These are phyloP conservation scores for Peronospora belbahrii DNA, from an alignment of 352 stramenopile genomes.

Conservation along the genomic window DNA sequence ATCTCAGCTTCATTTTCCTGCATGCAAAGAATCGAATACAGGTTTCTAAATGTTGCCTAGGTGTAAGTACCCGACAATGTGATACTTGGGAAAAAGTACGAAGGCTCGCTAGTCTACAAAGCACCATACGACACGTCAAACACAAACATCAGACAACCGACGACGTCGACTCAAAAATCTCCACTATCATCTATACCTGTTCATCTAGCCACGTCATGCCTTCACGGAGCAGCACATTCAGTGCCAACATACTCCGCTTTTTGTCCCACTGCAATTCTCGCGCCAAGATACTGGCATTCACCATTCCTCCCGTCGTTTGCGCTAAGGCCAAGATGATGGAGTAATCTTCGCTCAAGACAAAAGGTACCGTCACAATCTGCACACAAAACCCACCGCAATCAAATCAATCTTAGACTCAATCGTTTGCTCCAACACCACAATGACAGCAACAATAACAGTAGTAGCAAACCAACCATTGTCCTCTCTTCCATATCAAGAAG, in stretches of 20 bases:
- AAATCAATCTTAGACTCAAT: neutral
- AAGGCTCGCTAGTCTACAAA: conserved; percentile 40
- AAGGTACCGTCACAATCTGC: conserved; percentile 91
- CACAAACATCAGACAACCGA: neutral
- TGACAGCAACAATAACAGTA: neutral
- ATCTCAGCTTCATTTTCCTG: conserved; percentile 3
- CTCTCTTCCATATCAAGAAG: conserved; percentile 88
- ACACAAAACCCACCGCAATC: neutral
- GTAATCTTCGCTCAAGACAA: conserved; percentile 93
- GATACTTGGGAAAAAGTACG: conserved; percentile 86
- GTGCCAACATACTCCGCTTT: conserved; percentile 87
- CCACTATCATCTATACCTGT: conserved; percentile 35
- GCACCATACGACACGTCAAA: neutral
- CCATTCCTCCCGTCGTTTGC: conserved; percentile 81
- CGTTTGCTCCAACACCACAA: neutral
- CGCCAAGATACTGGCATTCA: conserved; percentile 82
- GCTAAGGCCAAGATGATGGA: conserved; percentile 88
- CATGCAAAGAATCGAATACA: conserved; percentile 2
- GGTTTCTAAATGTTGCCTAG: conserved; percentile 14
- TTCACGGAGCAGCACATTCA: conserved; percentile 89
- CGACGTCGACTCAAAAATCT: neutral
- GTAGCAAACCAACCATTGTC: conserved; percentile 54
- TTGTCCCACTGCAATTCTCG: conserved; percentile 83
- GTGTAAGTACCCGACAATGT: conserved; percentile 71
- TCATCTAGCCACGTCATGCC: conserved; percentile 96